A percentile compares a stretch with the other conserved stretches of the same genome.
phyloP scores from a whole-genome alignment of 1,284 basidiomycete species.

The Boletus semigastroideus region DNA sequence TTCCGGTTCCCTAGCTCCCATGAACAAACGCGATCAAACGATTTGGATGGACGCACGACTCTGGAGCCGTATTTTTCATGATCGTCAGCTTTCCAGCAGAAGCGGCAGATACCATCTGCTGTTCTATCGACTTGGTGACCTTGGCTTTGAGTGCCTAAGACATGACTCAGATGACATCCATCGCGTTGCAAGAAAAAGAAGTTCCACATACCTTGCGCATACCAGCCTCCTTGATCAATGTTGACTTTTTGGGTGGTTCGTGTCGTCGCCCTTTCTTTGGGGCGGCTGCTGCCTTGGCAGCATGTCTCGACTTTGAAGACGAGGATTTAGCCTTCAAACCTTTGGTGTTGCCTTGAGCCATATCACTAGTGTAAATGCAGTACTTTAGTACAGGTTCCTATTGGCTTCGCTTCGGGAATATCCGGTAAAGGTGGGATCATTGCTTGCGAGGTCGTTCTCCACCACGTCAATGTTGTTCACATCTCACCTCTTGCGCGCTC shows the following conservation, averaged over 20 bases:
- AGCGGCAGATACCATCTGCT: constrained; percentile 86
- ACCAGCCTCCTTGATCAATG: constrained; percentile 63
- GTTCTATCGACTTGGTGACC: constrained; percentile 87
- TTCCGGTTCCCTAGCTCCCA: constrained; percentile 19
- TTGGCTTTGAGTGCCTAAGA: constrained; percentile 77
- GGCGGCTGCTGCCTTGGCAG: constrained; percentile 60
- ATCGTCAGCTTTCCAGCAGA: constrained; percentile 84
- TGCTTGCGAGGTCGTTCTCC: constrained; percentile 4
- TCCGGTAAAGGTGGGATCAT: constrained; percentile 19
- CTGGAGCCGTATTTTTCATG: constrained; percentile 65
- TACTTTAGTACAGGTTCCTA: too few species aligned
- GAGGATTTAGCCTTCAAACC: constrained; percentile 55
- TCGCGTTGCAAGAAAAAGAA: not conserved
- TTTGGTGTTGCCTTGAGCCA: constrained; percentile 68
- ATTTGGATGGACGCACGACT: constrained; percentile 36
- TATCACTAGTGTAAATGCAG: constrained; percentile 13
- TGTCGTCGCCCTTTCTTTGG: constrained; percentile 72
- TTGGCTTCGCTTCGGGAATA: constrained; percentile 23
- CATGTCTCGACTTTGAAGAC: constrained; percentile 48
- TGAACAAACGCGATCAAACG: constrained; percentile 9
- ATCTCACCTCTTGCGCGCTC: constrained; percentile 48
- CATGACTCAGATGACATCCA: not conserved
- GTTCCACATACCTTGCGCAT: constrained; percentile 62
- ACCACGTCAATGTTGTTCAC: constrained; percentile 46
- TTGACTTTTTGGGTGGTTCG: constrained; percentile 72